Percentiles rank a stretch among this genome's conserved stretches.
These are phyloP conservation scores for Fusarium sp. DNA, from an alignment of 2,329 filamentous ascomycete species.

Conservation along the genomic window DNA sequence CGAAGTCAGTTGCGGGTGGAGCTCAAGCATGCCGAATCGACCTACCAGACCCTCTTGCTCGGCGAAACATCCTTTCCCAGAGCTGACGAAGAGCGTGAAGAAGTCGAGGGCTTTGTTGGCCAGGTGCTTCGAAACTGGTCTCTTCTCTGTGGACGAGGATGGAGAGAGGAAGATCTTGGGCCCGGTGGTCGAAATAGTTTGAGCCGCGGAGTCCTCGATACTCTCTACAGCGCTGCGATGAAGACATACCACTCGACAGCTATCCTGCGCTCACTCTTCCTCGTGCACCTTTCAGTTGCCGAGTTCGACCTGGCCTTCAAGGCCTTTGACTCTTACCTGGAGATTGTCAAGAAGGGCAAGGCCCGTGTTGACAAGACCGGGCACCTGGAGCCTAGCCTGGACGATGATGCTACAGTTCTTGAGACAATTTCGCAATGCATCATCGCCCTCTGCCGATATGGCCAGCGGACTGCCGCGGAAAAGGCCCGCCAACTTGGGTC, in stretches of 20 bases:
- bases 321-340: slow-evolving; percentile 91
- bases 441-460: slow-evolving; percentile 84
- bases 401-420: slow-evolving; percentile 81
- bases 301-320: slow-evolving; percentile 94
- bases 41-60: slow-evolving; percentile 84
- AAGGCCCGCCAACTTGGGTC: slow-evolving; percentile 79
- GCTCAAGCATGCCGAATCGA: slow-evolving; percentile 80
- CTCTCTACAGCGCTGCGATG: slow-evolving; percentile 88
- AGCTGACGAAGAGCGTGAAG: slow-evolving; percentile 80
- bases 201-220: slow-evolving; percentile 83
- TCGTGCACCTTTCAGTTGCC: slow-evolving; percentile 85
- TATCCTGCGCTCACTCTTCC: slow-evolving; percentile 87
- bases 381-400: slow-evolving; percentile 76
- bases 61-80: slow-evolving; percentile 85
- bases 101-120: slow-evolving; percentile 85
- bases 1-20: slow-evolving; percentile 78
- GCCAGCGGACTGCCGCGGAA: slow-evolving; percentile 78
- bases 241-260: slow-evolving; percentile 96
- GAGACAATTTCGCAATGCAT: slow-evolving; percentile 85
- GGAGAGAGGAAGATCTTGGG: slow-evolving; percentile 84
- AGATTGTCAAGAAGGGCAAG: slow-evolving; percentile 87
- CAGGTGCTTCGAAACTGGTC: slow-evolving; percentile 88
- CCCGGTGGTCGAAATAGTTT: slow-evolving; percentile 82
- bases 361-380: slow-evolving; percentile 84
- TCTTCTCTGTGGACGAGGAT: slow-evolving; percentile 81